phyloP scores from a whole-genome alignment of 306 rosid genomes.

The Cucurbita ficifolia region DNA sequence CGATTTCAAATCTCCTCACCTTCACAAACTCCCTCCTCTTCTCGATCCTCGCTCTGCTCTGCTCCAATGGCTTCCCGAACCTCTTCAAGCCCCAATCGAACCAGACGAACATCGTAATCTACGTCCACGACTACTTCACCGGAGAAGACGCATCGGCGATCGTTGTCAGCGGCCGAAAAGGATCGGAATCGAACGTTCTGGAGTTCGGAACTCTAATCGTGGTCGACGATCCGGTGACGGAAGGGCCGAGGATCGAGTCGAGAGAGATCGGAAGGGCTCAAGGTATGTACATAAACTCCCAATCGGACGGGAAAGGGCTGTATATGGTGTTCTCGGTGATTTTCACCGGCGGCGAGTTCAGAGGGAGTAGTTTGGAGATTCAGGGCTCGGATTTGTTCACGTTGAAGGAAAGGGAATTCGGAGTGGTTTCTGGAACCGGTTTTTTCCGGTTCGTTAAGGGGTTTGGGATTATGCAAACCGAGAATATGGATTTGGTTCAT shows the following conservation, averaged over 20 bases:
- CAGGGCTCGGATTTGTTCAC: slow-evolving; percentile 37
- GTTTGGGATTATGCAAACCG: slow-evolving; percentile 39
- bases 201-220: slow-evolving; percentile 38
- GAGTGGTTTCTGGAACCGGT: slow-evolving; percentile 53
- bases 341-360: slow-evolving; percentile 30
- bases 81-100: not conserved
- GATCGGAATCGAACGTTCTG: slow-evolving; percentile 27
- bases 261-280: slow-evolving; percentile 40
- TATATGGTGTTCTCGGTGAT: slow-evolving; percentile 41
- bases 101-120: slow-evolving; percentile 43
- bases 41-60: not conserved
- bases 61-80: not conserved
- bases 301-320: slow-evolving; percentile 32
- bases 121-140: slow-evolving; percentile 51
- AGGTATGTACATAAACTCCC: slow-evolving; percentile 43
- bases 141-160: slow-evolving; percentile 19
- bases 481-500: slow-evolving; percentile 30
- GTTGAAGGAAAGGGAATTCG: slow-evolving; percentile 26
- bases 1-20: not conserved
- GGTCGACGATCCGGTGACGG: slow-evolving; percentile 44
- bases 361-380: slow-evolving; percentile 45
- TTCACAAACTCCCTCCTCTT: not conserved
- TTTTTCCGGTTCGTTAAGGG: slow-evolving; percentile 25
- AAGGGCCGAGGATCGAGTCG: slow-evolving; percentile 27
- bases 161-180: slow-evolving; percentile 31